Base-by-base conservation (phyloP, 1,284 basidiomycete species). In the Melampsora americana region DNA sequence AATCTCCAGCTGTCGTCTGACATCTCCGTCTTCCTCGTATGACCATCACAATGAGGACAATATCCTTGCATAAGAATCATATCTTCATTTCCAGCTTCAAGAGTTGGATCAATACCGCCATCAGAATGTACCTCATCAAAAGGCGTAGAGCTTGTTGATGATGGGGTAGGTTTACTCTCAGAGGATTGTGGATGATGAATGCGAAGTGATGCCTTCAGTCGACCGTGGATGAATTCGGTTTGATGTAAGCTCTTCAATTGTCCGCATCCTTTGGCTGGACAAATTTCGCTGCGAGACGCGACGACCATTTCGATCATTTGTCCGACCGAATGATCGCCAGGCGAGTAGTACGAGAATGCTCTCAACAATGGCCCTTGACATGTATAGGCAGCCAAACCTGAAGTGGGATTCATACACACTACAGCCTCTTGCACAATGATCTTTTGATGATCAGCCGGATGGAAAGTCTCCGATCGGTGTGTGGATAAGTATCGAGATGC, bases 91-190 rank as follows among this genome's bases (percentile, higher is more conserved):
- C 12, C 32, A 69, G 32, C 32, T 20, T 64, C 74, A n/a, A 68
- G 42, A 30, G 23, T 44, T 32, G 56, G 42, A 59, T 64, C 48
- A 39, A n/a, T 6, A 62, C 30, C 94, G 14, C 28, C 53, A 56
- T 11, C 53, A 23, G 53, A 56, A 56, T 5, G 89, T 89, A 3
- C 87, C 88, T 81, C 93, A 95, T 12, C 90, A 84, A 60, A 90
- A 88, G 84, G 95, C 97, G 65, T 90, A 90, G 82, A 90, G 93
- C 93, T 93, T 97, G 12, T 93, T 95, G 64, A 92, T 91, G 80
- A 96, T 90, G 74, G 89, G 86, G 77, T 94, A 90, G 79, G 85
- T 84, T 78, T 84, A 83, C 35, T 84, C 83, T 23, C 84, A 82
- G 39, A 79, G 80, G 16, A 2, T 20, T 5, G 23, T 95, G 92